These are phyloP conservation scores for Phaseolus coccineus DNA, from an alignment of 331 rosid species.

Conservation along the genomic window DNA sequence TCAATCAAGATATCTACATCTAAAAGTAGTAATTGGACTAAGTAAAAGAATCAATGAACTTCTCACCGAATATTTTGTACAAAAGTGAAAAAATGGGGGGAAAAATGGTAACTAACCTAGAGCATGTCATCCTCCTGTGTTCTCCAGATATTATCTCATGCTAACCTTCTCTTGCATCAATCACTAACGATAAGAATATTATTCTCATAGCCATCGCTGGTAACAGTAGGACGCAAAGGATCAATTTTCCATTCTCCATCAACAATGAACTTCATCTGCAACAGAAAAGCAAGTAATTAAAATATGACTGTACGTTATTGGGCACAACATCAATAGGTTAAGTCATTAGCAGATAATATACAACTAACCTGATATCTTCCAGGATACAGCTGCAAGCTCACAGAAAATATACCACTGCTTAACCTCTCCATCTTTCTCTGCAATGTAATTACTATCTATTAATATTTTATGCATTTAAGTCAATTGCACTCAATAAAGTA, in stretches of 20 bases:
- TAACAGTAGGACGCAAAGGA: conserved; percentile 78
- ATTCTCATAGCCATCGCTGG: conserved; percentile 65
- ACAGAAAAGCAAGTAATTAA: conserved; percentile 15
- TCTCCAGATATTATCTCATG: conserved; percentile 19
- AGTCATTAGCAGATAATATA: conserved; percentile 19
- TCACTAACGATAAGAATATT: conserved; percentile 67
- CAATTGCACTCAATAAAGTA: neutral
- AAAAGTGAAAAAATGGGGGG: conserved; percentile 6
- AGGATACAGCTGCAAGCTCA: conserved; percentile 79
- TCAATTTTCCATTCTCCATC: conserved; percentile 92
- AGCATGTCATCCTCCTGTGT: conserved; percentile 32
- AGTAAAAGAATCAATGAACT: conserved; percentile 51
- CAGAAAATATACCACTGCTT: conserved; percentile 69
- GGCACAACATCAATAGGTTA: conserved; percentile 11
- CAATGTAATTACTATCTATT: conserved; percentile 44
- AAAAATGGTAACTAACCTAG: conserved; percentile 41
- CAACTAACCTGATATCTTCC: conserved; percentile 85
- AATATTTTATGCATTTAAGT: conserved; percentile 23
- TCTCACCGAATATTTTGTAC: conserved; percentile 39
- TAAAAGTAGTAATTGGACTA: conserved; percentile 22
- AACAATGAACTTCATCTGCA: conserved; percentile 92
- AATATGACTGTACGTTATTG: neutral
- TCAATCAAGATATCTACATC: conserved; percentile 36
- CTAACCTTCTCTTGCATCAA: conserved; percentile 23
- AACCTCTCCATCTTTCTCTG: conserved; percentile 87